These are phyloP conservation scores for Fagus crenata DNA, from an alignment of 306 rosid genomes.

Conservation along the genomic window DNA sequence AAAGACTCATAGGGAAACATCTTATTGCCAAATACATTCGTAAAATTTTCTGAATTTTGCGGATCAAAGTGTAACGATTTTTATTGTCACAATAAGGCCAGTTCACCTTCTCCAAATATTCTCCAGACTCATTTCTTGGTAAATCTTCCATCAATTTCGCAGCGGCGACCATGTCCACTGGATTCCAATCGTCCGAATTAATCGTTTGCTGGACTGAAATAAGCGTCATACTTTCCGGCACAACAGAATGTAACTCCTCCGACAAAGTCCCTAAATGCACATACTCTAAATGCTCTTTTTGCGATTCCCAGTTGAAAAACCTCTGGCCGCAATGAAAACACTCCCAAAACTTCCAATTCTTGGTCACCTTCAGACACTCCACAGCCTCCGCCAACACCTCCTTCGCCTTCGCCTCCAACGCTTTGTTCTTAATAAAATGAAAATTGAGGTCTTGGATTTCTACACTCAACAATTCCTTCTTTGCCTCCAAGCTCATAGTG, in stretches of 20 bases:
- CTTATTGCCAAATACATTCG: too few species aligned
- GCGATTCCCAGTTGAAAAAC: neutral
- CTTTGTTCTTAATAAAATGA: neutral
- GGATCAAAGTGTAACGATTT: too few species aligned
- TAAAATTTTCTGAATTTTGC: too few species aligned
- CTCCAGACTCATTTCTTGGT: neutral
- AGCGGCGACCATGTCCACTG: neutral
- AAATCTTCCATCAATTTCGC: neutral
- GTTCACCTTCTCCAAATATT: neutral
- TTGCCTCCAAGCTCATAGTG: neutral
- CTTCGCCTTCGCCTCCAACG: too few species aligned
- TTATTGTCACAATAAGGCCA: too few species aligned
- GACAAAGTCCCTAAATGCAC: neutral
- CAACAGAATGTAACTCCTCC: neutral
- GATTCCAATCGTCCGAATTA: neutral
- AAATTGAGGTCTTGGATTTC: neutral
- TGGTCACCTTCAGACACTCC: neutral
- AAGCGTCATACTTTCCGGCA: neutral
- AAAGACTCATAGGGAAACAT: too few species aligned
- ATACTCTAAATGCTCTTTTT: neutral
- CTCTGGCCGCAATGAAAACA: neutral
- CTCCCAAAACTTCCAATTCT: neutral
- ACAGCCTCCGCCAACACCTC: neutral
- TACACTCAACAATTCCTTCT: neutral
- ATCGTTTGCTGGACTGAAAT: neutral